Base-by-base conservation (phyloP, 495 filamentous ascomycete genomes). In the Monascus purpureus region DNA sequence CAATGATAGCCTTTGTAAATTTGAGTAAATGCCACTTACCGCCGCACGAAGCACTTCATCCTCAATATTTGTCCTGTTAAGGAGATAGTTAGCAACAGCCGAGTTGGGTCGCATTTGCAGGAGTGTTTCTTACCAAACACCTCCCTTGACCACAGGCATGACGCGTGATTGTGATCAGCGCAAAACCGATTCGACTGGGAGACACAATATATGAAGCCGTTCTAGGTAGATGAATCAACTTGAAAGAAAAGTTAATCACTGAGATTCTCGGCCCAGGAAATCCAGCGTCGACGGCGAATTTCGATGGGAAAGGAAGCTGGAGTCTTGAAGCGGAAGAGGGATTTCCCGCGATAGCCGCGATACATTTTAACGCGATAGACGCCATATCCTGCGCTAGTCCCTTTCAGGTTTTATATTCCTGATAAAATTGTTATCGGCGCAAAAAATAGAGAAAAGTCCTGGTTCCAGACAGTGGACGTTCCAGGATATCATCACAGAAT, bases 131-230 rank as follows among this genome's bases (percentile, higher is more conserved):
- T 76, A 68, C 82, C 90, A 97, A 43, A 95, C 88, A 47, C 90
- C 90, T 61, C 88, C 90, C 65, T 97, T 95, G 53, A 94, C 88
- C 53, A 93, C 86, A 47, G 85, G 84, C 90, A 95, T 97, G 42
- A 42, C 38, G 52, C 41, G 28, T 37, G 20, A 39, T 38, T 23
- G 20, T 22, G 32, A 28, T 25, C 13, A 20, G 35, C 34, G 31
- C 36, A 25, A 15, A 13, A 19, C 27, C 37, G 35, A 35, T 37
- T 28, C 33, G 31, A 36, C n/a, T n/a, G n/a, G n/a, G n/a, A n/a
- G n/a, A n/a, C n/a, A n/a, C n/a, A n/a, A n/a, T n/a, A n/a, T n/a
- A n/a, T n/a, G n/a, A n/a, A n/a, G n/a, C n/a, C n/a, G n/a, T n/a
- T n/a, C n/a, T n/a, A n/a, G n/a, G n/a, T n/a, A n/a, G n/a, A n/a